phyloP scores from a whole-genome alignment of 2,329 filamentous ascomycete genomes.

The Ceratocystis cacaofunesta region DNA sequence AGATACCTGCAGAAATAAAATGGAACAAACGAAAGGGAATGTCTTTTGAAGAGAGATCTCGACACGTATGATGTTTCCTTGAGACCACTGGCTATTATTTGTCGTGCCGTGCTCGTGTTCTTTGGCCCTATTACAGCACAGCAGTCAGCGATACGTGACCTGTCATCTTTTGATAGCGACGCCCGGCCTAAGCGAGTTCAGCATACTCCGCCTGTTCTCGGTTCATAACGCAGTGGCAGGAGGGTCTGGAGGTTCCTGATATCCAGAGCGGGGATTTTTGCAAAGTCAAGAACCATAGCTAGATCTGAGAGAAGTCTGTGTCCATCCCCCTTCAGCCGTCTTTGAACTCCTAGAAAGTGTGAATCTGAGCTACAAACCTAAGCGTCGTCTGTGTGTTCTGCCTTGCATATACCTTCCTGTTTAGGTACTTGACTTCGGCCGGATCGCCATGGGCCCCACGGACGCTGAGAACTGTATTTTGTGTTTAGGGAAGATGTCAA shows the following conservation, averaged over 20 bases:
- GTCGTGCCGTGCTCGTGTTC: too few species aligned
- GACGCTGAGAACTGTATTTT: too few species aligned
- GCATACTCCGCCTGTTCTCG: not conserved
- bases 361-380: too few species aligned
- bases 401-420: not conserved
- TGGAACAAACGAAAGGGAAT: too few species aligned
- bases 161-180: not conserved
- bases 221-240: not conserved
- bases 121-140: too few species aligned
- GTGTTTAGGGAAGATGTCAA: too few species aligned
- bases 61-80: too few species aligned
- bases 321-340: too few species aligned
- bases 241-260: not conserved
- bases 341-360: too few species aligned
- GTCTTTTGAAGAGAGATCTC: too few species aligned
- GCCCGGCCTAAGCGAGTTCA: not conserved
- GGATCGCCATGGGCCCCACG: not conserved
- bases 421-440: not conserved
- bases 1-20: too few species aligned
- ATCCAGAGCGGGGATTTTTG: not conserved
- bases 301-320: not conserved
- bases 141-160: not conserved
- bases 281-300: not conserved
- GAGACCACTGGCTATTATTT: too few species aligned
- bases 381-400: not conserved